Evolutionary conservation across 495 filamentous ascomycete species (phyloP).

Genomic region (Symbiotaphrina buchneri): DNA sequence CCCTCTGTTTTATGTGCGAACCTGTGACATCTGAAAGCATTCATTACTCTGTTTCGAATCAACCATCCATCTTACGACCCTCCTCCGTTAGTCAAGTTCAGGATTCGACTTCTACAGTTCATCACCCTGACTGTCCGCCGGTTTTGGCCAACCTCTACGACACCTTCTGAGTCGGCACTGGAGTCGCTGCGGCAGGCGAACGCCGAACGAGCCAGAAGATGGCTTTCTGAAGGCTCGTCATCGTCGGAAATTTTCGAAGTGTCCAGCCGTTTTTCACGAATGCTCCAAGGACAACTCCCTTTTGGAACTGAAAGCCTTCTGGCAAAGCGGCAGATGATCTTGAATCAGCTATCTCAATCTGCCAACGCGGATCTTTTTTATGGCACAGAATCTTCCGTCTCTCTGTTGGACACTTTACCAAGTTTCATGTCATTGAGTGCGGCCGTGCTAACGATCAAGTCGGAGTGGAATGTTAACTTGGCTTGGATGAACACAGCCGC

Average conservation of each 20-base stretch:
- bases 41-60: constrained; percentile 12
- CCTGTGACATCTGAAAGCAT: constrained; percentile 6
- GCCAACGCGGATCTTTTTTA: constrained; percentile 3
- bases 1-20: not conserved
- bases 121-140: constrained; percentile 13
- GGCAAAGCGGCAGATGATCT: too few species aligned
- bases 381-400: constrained; percentile 3
- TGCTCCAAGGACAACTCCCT: too few species aligned
- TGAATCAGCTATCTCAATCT: not conserved
- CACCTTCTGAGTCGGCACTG: not conserved
- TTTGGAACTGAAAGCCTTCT: too few species aligned
- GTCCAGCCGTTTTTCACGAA: too few species aligned
- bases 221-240: too few species aligned
- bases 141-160: not conserved
- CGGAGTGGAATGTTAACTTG: constrained; percentile 8
- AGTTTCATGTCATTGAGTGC: constrained; percentile 25
- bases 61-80: constrained; percentile 9
- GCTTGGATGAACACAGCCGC: constrained; percentile 21
- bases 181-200: not conserved
- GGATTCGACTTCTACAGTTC: constrained; percentile 15
- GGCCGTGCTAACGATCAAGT: constrained; percentile 5
- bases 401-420: constrained; percentile 19
- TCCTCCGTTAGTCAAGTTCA: constrained; percentile 9
- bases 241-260: too few species aligned
- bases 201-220: not conserved